Conservation (phyloP, 2,329 filamentous ascomycete genomes). For the Xylaria sp. region DNA sequence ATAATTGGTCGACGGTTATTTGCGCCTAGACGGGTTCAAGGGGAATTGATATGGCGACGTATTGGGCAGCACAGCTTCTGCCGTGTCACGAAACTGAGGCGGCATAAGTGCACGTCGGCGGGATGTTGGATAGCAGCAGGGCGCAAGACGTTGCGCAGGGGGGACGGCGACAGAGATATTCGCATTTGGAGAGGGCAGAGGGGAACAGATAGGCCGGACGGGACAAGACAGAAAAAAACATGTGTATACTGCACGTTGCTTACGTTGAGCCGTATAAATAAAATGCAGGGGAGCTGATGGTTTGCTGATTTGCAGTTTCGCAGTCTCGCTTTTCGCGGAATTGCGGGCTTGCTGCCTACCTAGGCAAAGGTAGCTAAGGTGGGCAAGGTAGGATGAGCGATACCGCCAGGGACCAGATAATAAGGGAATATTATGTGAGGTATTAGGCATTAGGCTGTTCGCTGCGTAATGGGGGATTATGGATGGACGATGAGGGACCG, state of each 20-base stretch:
- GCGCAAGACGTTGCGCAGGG: slow-evolving; percentile 10
- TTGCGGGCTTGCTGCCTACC: slow-evolving; percentile 1
- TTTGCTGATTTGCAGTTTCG: background rate
- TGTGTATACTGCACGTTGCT: slow-evolving; percentile 6
- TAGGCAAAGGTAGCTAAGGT: background rate
- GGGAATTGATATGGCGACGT: slow-evolving; percentile 33
- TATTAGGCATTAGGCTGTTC: background rate
- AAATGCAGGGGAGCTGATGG: slow-evolving; percentile 15
- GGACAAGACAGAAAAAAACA: background rate
- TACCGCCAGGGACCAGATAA: background rate
- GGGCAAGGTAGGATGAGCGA: background rate
- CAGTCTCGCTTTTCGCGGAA: background rate
- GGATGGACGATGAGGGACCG: background rate
- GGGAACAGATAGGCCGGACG: slow-evolving; percentile 7
- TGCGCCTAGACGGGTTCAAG: slow-evolving; percentile 25
- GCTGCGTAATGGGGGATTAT: background rate
- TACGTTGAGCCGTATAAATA: slow-evolving; percentile 19
- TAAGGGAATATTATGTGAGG: background rate
- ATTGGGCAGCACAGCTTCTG: slow-evolving; percentile 42
- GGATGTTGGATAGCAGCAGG: slow-evolving; percentile 24
- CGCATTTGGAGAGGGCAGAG: slow-evolving; percentile 26
- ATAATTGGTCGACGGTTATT: slow-evolving; percentile 25
- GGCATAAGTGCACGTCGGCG: slow-evolving; percentile 39
- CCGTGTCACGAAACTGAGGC: slow-evolving; percentile 43
- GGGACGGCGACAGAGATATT: slow-evolving; percentile 14